phyloP scores from a whole-genome alignment of 345 rosid genomes.

The Populus tremula region DNA sequence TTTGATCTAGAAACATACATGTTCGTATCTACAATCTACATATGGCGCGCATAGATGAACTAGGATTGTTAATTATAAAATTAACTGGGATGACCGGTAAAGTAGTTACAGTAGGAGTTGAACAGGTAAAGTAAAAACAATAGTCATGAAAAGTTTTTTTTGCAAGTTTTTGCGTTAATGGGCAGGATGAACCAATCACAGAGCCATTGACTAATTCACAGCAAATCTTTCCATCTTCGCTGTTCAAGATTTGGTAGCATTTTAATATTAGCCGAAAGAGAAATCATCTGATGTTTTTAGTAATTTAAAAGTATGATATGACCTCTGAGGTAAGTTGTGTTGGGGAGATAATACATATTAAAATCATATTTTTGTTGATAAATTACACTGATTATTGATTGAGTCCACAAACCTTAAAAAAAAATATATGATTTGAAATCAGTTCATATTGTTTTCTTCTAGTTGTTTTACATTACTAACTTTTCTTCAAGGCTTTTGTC shows the following conservation, averaged over 20 bases:
- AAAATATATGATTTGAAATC: no score
- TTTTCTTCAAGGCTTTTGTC: no score
- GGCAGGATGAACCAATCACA: not conserved
- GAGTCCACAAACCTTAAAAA: no score
- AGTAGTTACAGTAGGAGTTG: not conserved
- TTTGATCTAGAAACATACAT: not conserved
- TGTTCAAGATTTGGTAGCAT: slow-evolving; percentile 20
- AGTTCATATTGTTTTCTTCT: no score
- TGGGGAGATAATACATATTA: not conserved
- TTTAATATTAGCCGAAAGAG: slow-evolving; percentile 4
- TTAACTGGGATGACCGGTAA: not conserved
- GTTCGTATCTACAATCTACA: not conserved
- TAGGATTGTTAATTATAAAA: not conserved
- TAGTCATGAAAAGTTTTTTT: no score
- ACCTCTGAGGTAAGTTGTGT: not conserved
- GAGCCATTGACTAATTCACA: slow-evolving; percentile 25
- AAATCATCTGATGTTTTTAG: slow-evolving; percentile 4
- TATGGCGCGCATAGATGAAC: not conserved
- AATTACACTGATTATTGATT: no score
- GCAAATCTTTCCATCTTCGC: slow-evolving; percentile 26
- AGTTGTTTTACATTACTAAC: no score
- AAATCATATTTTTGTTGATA: no score
- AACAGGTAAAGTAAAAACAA: no score
- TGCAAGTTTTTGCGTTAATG: slow-evolving; percentile 23
- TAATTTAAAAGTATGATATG: not conserved